Evolutionary conservation across 306 rosid species (phyloP), one percentile per base, ranked within the genome.

Genomic region (Citrullus mucosospermus): DNA sequence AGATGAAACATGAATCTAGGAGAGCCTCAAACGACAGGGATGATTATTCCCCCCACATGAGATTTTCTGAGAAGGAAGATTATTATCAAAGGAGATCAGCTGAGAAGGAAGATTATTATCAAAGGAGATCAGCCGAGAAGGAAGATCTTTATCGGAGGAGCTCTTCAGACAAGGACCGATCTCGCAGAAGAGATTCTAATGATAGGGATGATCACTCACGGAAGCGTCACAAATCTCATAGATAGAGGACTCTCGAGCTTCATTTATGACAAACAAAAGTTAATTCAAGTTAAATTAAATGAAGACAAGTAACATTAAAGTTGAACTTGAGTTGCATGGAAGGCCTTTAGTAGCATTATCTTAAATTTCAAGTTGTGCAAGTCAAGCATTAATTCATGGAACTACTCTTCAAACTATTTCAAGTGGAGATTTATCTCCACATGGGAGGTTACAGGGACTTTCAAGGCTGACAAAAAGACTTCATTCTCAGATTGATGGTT

Each of bases 201-300:
- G 91, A 81, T 78, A 84, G 87, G 76, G 88, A 81, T 39, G 89
- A 84, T n/a, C 83, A 20, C 74, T 77, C 91, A 22, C 63, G 73
- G 54, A 83, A 82, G 80, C 78, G 80, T 39, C 85, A 79, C 78
- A 91, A 83, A 72, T 91, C 90, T 25, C 83, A 70, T 67, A 79
- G 50, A 2, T 62, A 89, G 84, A 8, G 20, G 6, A 36, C 39
- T 36, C 4, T 36, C 0, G 54, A 48, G 4, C 17, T 48, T 48
- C 54, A 12, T 48, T 12, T 13, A 48, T 48, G 54, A 48, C 54
- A 16, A 48, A 48, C 16, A 48, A 48, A 48, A 48, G 54, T 48
- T 48, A 48, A 46, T 9, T 0, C 16, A 13, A 2, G 54, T 48
- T 48, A 48, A 48, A 48, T 48, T 48, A 48, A 48, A 48, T 48